phyloP scores from a whole-genome alignment of 352 stramenopile species.

The Elongisporangium prolatum region DNA sequence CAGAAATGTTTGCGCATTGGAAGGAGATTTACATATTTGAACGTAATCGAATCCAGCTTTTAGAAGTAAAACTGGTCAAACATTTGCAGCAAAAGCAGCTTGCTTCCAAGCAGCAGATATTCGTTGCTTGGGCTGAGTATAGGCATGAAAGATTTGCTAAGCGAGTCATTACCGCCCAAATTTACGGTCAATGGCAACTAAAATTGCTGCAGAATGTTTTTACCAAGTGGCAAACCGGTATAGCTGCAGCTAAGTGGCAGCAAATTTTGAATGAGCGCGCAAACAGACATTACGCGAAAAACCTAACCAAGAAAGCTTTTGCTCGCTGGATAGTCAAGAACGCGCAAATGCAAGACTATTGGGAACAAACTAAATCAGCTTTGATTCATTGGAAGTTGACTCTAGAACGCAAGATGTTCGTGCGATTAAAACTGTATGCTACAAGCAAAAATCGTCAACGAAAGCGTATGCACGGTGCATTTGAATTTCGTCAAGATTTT shows the following conservation, averaged over 20 bases:
- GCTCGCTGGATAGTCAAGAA: slow-evolving; percentile 24
- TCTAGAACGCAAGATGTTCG: slow-evolving; percentile 24
- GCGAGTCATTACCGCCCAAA: background rate
- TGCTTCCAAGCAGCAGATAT: background rate
- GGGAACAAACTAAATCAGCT: slow-evolving; percentile 22
- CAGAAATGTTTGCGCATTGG: background rate
- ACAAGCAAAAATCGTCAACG: slow-evolving; percentile 22
- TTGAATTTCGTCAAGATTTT: slow-evolving; percentile 44
- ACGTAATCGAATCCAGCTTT: background rate
- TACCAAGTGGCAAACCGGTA: slow-evolving; percentile 20
- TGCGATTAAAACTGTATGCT: slow-evolving; percentile 31
- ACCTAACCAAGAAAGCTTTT: slow-evolving; percentile 26
- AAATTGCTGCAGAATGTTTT: slow-evolving; percentile 6
- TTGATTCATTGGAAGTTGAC: slow-evolving; percentile 55
- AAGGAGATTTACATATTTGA: background rate
- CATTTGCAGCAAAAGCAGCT: background rate
- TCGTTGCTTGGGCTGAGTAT: background rate
- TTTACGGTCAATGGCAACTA: background rate
- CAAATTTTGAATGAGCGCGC: slow-evolving; percentile 34
- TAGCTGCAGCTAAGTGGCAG: slow-evolving; percentile 34
- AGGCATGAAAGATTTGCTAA: background rate
- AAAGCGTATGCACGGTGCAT: slow-evolving; percentile 34
- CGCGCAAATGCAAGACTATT: slow-evolving; percentile 5
- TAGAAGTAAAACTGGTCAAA: background rate
- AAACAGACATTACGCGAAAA: slow-evolving; percentile 17